Evolutionary conservation across 768 basidiomycete genomes (phyloP), one percentile per base, ranked within the genome.

Genomic region (Leccinum fibrillosum): DNA sequence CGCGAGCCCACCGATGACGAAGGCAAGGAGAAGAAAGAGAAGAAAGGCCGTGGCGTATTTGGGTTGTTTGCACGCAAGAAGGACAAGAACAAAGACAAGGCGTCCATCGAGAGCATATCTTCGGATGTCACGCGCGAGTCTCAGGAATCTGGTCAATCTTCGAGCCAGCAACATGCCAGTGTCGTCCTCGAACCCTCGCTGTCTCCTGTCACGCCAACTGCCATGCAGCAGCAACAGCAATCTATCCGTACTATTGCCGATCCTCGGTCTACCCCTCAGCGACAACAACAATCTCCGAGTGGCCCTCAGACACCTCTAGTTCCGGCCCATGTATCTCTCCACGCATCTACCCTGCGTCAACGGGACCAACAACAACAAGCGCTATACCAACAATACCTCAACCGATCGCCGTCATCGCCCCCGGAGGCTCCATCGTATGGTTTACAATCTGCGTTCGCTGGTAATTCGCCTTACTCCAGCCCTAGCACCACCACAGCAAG

Each of bases 331-430:
- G 80, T 90, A 10, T 89, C 83, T 9, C 76, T 78, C n/a, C 83
- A 85, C 49, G 77, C 82, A 4, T 72, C 84, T 13, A 85, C 88
- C 50, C 76, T 97, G 39, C 88, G 92, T 59, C 90, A 94, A 72
- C 84, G 86, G 53, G 94, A 97, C 62, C 89, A 92, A 70, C 89
- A 94, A 62, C 89, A 94, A 55, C 92, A 94, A 70, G 85, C 86
- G 10, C 75, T 91, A 30, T 97, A 96, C 72, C 88, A 86, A 62
- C 88, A 92, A 66, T 94, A 96, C 67, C 90, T 97, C 71, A 91
- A 86, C 59, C 84, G 87, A 19, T 94, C 94, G 0, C 90, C 92
- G 1, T 83, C 89, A 0, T 86, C 88, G 1, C 85, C 88, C 2
- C 87, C 89, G 0, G 90, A 94, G 60, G 81, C 81, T 1, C 83